Evolutionary conservation across 73 alveolate genomes (phyloP), one percentile per base, ranked within the genome.

Genomic region (Blepharisma stoltei): DNA sequence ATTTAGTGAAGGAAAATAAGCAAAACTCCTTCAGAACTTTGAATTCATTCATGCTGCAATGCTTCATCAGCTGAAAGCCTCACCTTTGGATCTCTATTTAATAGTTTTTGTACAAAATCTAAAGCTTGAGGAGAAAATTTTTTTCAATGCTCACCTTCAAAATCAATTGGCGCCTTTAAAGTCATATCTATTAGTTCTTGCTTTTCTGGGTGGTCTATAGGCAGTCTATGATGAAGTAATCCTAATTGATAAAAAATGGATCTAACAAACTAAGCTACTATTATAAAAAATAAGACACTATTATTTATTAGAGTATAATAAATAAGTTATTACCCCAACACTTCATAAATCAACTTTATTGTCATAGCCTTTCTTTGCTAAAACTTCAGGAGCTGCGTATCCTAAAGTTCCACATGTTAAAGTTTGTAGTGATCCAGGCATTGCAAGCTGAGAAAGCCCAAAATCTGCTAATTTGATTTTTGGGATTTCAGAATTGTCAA

Each of bases 331-430:
- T 50, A 86, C 77, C 0, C 94, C 94, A 37, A 86, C 54, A 60
- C 86, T 66, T 85, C 90, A 86, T 46, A 86, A 54, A 86, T 86
- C 94, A 32, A 86, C 94, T 1, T 83, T 67, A 50, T 86, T 81
- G 55, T 83, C 82, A 83, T 76, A 76, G 49, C 82, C 82, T 55
- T 76, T 65, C 7, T 84, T 86, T 69, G 68, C 80, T 49, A 87
- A 78, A 23, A 83, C 84, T 55, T 83, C 94, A 5, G 91, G 91
- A 55, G 91, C 88, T 47, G 82, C 91, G 38, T 78, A 87, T 11
- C 86, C 81, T 67, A 83, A 69, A 46, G 97, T 90, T 8, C 95
- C 95, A 76, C 84, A 84, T 41, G 83, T 78, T 43, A 84, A 93
- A 41, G 50, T 67, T 79, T 87, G 50, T 55, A 79, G 50, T 71